Evolutionary conservation across 768 basidiomycete species (phyloP).

Genomic region (Sarcomyxa edulis): DNA sequence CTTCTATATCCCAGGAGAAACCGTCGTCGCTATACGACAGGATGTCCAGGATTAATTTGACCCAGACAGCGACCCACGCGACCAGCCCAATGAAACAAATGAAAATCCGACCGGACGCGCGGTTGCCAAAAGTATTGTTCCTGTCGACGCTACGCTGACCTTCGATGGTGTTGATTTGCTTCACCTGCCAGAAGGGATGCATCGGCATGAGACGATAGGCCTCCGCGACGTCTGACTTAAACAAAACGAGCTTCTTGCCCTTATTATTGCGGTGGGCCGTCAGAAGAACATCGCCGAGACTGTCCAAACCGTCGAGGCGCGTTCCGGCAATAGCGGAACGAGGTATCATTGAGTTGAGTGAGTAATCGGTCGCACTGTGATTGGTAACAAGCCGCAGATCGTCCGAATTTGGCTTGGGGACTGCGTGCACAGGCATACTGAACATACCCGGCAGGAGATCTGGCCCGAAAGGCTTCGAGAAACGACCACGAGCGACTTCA

Average conservation of each 20-base stretch:
- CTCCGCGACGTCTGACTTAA: too few relatives aligned
- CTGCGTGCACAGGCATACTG: slow-evolving; percentile 27
- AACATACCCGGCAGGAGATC: slow-evolving; percentile 40
- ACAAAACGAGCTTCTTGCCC: neutral
- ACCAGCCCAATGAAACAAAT: slow-evolving; percentile 21
- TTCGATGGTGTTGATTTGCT: slow-evolving; percentile 27
- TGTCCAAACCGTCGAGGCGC: slow-evolving; percentile 27
- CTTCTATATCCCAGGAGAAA: slow-evolving; percentile 16
- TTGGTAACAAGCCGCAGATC: slow-evolving; percentile 33
- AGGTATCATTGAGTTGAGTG: slow-evolving; percentile 30
- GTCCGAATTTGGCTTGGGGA: slow-evolving; percentile 28
- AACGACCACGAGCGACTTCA: slow-evolving; percentile 18
- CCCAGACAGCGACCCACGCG: slow-evolving; percentile 25
- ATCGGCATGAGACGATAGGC: too few relatives aligned
- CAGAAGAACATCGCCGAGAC: slow-evolving; percentile 21
- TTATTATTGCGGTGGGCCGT: slow-evolving; percentile 7
- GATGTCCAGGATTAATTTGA: slow-evolving; percentile 12
- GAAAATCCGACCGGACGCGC: slow-evolving; percentile 19
- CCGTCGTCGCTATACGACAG: slow-evolving; percentile 27
- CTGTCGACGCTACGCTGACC: slow-evolving; percentile 22
- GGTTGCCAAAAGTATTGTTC: slow-evolving; percentile 25
- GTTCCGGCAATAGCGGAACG: slow-evolving; percentile 15
- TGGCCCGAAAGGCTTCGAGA: slow-evolving; percentile 24
- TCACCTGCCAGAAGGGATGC: slow-evolving; percentile 22
- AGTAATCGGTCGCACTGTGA: slow-evolving; percentile 26